phyloP scores from a whole-genome alignment of 495 filamentous ascomycete genomes.

The Aeminium ludgeri region DNA sequence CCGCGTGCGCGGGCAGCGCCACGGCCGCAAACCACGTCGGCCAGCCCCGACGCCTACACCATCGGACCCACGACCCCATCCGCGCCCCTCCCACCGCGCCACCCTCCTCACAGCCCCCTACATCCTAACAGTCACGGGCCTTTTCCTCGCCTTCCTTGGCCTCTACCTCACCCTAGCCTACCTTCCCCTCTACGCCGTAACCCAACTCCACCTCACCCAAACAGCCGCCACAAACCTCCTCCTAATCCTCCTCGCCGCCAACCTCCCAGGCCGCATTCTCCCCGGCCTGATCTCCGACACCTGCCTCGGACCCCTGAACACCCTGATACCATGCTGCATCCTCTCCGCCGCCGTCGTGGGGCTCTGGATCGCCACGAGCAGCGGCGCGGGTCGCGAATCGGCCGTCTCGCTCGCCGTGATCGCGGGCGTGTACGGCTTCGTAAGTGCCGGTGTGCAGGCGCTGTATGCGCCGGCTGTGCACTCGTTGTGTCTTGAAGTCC shows the following conservation, averaged over 20 bases:
- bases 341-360: slow-evolving; percentile 8
- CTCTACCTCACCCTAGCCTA: slow-evolving; percentile 15
- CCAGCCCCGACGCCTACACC: background rate
- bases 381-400: slow-evolving; percentile 1
- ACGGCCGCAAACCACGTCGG: background rate
- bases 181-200: slow-evolving; percentile 14
- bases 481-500: slow-evolving; percentile 5
- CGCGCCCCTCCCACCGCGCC: background rate
- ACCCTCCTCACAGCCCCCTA: background rate
- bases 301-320: slow-evolving; percentile 20
- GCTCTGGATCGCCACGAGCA: slow-evolving; percentile 5
- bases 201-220: slow-evolving; percentile 12
- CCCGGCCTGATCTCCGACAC: slow-evolving; percentile 10
- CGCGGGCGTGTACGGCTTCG: slow-evolving; percentile 15
- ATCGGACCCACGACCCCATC: background rate
- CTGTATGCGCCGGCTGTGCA: slow-evolving; percentile 12
- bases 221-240: slow-evolving; percentile 8
- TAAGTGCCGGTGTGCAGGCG: slow-evolving; percentile 9
- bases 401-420: slow-evolving; percentile 9
- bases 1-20: slow-evolving; percentile 6
- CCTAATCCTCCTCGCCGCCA: slow-evolving; percentile 13
- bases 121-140: slow-evolving; percentile 9
- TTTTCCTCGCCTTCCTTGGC: slow-evolving; percentile 14
- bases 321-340: slow-evolving; percentile 12
- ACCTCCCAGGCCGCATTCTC: slow-evolving; percentile 10